These are phyloP conservation scores for Mariannaea elegans DNA, from an alignment of 2,329 filamentous ascomycete species.

Conservation along the genomic window DNA sequence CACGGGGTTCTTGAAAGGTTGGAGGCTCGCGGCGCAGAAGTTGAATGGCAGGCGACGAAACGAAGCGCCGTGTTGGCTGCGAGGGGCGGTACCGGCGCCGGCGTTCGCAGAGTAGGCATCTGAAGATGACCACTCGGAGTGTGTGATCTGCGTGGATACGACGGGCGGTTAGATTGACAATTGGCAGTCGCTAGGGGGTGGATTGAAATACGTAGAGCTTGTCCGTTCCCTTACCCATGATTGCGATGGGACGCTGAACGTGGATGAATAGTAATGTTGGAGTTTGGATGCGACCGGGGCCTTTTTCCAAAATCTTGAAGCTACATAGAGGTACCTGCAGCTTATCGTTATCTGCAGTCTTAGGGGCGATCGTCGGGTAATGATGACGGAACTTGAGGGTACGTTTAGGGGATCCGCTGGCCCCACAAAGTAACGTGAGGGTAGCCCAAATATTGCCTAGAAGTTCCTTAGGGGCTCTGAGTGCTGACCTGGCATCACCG, in stretches of 20 bases:
- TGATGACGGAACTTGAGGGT: background rate
- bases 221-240: slow-evolving; percentile 56
- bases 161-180: slow-evolving; percentile 3
- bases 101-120: slow-evolving; percentile 87
- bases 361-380: slow-evolving; percentile 2
- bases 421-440: too few species aligned
- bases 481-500: slow-evolving; percentile 41
- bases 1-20: slow-evolving; percentile 94
- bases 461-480: background rate
- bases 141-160: slow-evolving; percentile 72
- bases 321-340: background rate
- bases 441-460: too few species aligned
- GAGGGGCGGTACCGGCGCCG: slow-evolving; percentile 70
- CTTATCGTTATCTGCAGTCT: slow-evolving; percentile 16
- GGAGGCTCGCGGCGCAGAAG: slow-evolving; percentile 94
- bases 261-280: slow-evolving; percentile 22
- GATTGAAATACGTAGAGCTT: slow-evolving; percentile 52
- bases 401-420: background rate
- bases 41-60: slow-evolving; percentile 97
- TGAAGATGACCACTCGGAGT: slow-evolving; percentile 95
- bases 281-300: slow-evolving; percentile 8
- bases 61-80: slow-evolving; percentile 58
- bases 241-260: slow-evolving; percentile 16
- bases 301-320: background rate
- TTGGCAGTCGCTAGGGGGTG: background rate